Conservation (phyloP, 768 basidiomycete species). For the Boletellus sp. region DNA sequence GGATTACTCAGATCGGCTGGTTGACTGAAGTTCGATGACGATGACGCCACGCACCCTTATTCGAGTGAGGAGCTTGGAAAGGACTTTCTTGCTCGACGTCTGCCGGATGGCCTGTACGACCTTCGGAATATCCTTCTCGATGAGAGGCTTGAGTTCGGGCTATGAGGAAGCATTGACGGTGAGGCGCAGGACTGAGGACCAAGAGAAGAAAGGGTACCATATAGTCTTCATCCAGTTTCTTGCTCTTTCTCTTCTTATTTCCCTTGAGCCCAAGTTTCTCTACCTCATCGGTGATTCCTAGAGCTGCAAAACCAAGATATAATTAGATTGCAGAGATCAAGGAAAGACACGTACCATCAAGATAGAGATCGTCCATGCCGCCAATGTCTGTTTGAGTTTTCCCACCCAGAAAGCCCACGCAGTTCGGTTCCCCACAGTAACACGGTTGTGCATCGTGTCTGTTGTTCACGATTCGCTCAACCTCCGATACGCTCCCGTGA, state of each 20-base stretch:
- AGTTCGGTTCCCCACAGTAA: conserved; percentile 93
- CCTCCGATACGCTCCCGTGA: neutral
- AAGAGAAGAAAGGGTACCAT: conserved; percentile 45
- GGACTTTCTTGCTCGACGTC: conserved; percentile 75
- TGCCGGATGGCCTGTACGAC: conserved; percentile 90
- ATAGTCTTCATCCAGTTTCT: conserved; percentile 94
- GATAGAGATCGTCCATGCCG: conserved; percentile 90
- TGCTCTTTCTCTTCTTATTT: conserved; percentile 81
- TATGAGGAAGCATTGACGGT: conserved; percentile 28
- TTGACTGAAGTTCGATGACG: neutral
- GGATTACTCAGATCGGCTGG: neutral
- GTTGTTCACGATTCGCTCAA: neutral
- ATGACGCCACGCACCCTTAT: conserved; percentile 56
- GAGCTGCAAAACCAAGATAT: conserved; percentile 45
- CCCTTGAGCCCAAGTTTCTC: conserved; percentile 83
- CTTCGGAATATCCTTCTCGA: conserved; percentile 81
- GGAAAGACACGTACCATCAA: conserved; percentile 60
- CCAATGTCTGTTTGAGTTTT: conserved; percentile 97
- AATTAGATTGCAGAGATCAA: neutral
- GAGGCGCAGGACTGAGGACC: neutral
- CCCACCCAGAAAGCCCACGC: conserved; percentile 93
- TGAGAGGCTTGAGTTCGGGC: conserved; percentile 75
- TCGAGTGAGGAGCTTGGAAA: conserved; percentile 78
- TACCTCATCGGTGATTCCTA: conserved; percentile 91
- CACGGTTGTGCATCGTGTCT: conserved; percentile 94